Evolutionary conservation across 2,329 filamentous ascomycete species (phyloP), one percentile per base, ranked within the genome.

Genomic region (Fusarium bulbicola): DNA sequence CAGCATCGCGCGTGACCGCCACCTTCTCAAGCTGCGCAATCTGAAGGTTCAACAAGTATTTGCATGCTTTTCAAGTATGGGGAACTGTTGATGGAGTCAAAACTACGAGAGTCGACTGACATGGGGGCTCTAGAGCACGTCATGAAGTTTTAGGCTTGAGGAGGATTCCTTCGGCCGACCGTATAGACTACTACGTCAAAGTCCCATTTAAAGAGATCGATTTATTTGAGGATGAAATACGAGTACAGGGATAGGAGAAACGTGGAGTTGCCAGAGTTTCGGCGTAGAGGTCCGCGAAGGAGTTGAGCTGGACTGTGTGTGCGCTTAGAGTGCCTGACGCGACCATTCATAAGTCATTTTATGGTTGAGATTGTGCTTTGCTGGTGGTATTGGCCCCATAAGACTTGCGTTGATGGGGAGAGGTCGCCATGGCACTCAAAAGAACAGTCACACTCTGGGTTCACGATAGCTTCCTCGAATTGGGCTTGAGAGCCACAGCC

Each of bases 371-470:
- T 21, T 21, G 9, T 14, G 4, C 12, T 46, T 15, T 28, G 6
- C 8, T 6, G 4, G 8, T 28, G 26, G 18, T 21, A 13, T 26
- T 28, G 18, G 42, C n/a, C 65, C 36, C 12, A 76, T 54, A 32
- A 68, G 60, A 4, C 75, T 74, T 14, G 59, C 64, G 16, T 78
- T 76, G 24, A 72, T 68, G 26, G 68, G 82, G 21, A 84, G 65
- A 5, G 78, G 77, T 73, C 83, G 82, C 68, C 32, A 83, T 68
- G 7, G 79, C 79, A 58, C 79, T 81, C 46, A 82, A 68, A 13
- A 81, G 81, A 26, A 80, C 75, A 12, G 80, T 78, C 4, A 81
- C 81, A 1, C 80, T 79, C 37, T 81, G 74, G 11, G 76, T 70
- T 74, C 79, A 81, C 12, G 62, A 56, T 37, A 82, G 43, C 6